Evolutionary conservation across 2,329 filamentous ascomycete genomes (phyloP), one percentile per base, ranked within the genome.

Genomic region (Pseudopithomyces maydicus): DNA sequence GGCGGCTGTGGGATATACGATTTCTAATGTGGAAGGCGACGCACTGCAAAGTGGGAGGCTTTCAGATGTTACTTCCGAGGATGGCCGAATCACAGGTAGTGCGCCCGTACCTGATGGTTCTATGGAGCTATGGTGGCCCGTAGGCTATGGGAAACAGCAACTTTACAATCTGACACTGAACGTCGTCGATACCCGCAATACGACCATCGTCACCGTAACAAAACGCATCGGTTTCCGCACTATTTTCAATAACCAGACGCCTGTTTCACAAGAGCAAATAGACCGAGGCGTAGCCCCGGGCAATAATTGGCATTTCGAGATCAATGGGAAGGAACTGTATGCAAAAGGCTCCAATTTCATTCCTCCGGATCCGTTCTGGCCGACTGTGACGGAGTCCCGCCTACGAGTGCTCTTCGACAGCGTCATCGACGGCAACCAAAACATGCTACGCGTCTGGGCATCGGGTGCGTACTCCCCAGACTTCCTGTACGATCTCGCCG

Each of bases 301-400:
- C 7, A 82, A 81, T 42, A 84, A 85, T 68, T 85, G 85, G 85
- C 84, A 88, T 66, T 88, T 89, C 60, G 85, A 88, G 66, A 79
- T 89, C 57, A 89, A 89, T 57, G 85, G 86, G 0, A 80, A 84
- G 47, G 81, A 85, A 12, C 86, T 89, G 62, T 89, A 87, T 62
- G 85, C 84, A 2, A 88, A 88, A 65, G 86, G 85, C 3, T 85
- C 83, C 17, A 88, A 88, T 61, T 82, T 88, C 60, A 85, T 88
- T 48, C 85, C 85, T 0, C 84, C 84, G 0, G 85, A 88, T 67
- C 80, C 81, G 2, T 88, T 88, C 68, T 88, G 85, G 84, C 81
- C 85, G 1, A 77, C 84, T 42, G 85, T 88, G 6, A 87, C 84
- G 0, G 69, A 77, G 22, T 72, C 74, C 0, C 80, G 79, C 42